Evolutionary conservation across 2,329 filamentous ascomycete species (phyloP), one percentile per base, ranked within the genome.

Genomic region (Parasarocladium wereldwijsianum): DNA sequence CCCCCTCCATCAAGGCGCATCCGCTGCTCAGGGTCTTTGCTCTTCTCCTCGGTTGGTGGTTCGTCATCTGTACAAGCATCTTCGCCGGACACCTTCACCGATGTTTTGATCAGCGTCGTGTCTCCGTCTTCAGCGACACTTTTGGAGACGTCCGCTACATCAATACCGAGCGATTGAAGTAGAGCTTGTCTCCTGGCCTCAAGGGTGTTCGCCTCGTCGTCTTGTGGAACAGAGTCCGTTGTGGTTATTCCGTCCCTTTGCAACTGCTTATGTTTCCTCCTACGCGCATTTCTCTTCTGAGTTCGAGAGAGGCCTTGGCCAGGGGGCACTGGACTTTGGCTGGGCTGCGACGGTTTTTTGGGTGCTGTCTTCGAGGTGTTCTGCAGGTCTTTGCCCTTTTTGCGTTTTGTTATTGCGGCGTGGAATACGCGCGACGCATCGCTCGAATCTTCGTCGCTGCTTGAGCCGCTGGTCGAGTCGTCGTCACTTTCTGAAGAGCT

Each of bases 281-380:
- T 55, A 17, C 67, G 54, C 7, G 56, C 57, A 36, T 72, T 72
- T 5, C 67, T 57, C 35, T 56, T 64, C 38, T 62, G 60, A 0
- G 67, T 71, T 19, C 41, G 51, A 1, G 48, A 45, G 29, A 61
- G 44, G 2, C 60, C 60, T 11, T 43, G 36, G 2, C 49, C 49
- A 5, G 57, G 53, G 4, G 28, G 28, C 8, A 4, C 45, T 36
- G 2, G 50, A 46, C 8, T 38, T 32, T 6, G 24, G 36, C n/a
- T 40, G 17, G 8, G 14, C 12, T 4, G 34, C 12, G 17, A 34
- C 17, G 8, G 29, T 5, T 4, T 36, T 26, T 25, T 34, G 24
- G 17, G 28, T 11, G 34, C 15, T 12, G 15, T 5, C 14, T 37
- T 36, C 5, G 17, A 23, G 10, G 33, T 18, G 17, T 32, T n/a